Base-by-base conservation (phyloP, 2,329 filamentous ascomycete genomes). In the Colletotrichum chlorophyti region DNA sequence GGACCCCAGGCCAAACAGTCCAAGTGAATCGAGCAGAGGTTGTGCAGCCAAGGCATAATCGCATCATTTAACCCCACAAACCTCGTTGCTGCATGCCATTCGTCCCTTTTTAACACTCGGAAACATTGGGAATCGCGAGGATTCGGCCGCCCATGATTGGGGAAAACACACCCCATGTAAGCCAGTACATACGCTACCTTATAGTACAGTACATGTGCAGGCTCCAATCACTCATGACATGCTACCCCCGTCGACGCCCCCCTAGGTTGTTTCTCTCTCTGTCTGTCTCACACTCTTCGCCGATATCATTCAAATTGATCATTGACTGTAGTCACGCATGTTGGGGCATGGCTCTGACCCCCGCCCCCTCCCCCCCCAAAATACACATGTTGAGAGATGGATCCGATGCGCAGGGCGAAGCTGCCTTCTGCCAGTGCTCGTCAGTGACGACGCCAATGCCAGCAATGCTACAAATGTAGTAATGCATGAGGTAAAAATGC, bases 321-420 rank as follows among this genome's bases (percentile, higher is more conserved):
- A 49, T 54, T 40, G 52, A 38, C 26, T 37, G 41, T 34, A 26
- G 55, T 54, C 51, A 37, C 54, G 29, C 42, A 47, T 29, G 40
- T 19, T 46, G 41, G 26, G 38, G 40, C 21, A n/a, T n/a, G n/a
- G n/a, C n/a, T n/a, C n/a, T n/a, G n/a, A n/a, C n/a, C n/a, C n/a
- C n/a, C n/a, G n/a, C n/a, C n/a, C n/a, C n/a, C n/a, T n/a, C 49
- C 55, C 43, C 35, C 43, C 41, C 41, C 50, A 27, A 42, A 53
- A 53, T 49, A 49, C 43, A 31, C 51, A 37, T 38, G 24, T 48
- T 54, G 29, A 38, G 15, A 35, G 29, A 37, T 53, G 40, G 40
- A 38, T 15, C 15, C 12, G 15, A 38, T 15, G 23, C 12, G 15
- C 29, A 35, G 26, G 21, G 38, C 26, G 37, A 52, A 42, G 38